Evolutionary conservation across 495 filamentous ascomycete species (phyloP), one percentile per base, ranked within the genome.

Genomic region (Aspergillus cristatus): DNA sequence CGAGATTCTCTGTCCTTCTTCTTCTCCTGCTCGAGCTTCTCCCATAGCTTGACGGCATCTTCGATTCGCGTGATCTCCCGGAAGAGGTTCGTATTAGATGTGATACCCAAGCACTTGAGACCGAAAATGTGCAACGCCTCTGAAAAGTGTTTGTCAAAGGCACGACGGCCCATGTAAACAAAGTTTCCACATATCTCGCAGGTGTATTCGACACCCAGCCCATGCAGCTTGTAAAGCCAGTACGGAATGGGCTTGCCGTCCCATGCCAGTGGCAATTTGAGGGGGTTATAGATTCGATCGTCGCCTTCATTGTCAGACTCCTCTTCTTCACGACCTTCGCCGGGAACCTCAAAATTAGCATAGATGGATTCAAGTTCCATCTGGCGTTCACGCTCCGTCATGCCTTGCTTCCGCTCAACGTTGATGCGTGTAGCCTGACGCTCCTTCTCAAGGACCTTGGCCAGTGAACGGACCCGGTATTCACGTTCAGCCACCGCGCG

Each of bases 181-280:
- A 84, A 95, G 60, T 96, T 96, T 34, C 91, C 91, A 56, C 93
- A 98, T 29, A 98, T 84, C 52, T 97, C 90, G 64, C 91, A 98
- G 3, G 81, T 72, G 46, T 94, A 95, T 50, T 98, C 91, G 25
- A 95, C 87, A 7, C 91, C 91, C 7, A 98, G 70, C 10, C 91
- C 91, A 53, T 98, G 91, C 12, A 98, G 70, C 51, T 95, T 90
- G 71, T 96, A 98, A 2, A 98, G 76, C 91, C 91, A 98, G 68
- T 89, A 97, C 11, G 91, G 91, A 50, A 98, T 98, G 12, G 91
- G 91, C 54, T 97, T 97, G 25, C 93, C 90, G 48, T 98, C 91
- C 91, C 91, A 98, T 3, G 86, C 89, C 13, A 97, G 70, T 5
- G 91, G 91, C 6, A 98, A 69, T 50, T 98, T 98, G 42, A 97